These are phyloP conservation scores for Dryadomyces quercus-mongolicae DNA, from an alignment of 2,329 filamentous ascomycete species.

Conservation along the genomic window DNA sequence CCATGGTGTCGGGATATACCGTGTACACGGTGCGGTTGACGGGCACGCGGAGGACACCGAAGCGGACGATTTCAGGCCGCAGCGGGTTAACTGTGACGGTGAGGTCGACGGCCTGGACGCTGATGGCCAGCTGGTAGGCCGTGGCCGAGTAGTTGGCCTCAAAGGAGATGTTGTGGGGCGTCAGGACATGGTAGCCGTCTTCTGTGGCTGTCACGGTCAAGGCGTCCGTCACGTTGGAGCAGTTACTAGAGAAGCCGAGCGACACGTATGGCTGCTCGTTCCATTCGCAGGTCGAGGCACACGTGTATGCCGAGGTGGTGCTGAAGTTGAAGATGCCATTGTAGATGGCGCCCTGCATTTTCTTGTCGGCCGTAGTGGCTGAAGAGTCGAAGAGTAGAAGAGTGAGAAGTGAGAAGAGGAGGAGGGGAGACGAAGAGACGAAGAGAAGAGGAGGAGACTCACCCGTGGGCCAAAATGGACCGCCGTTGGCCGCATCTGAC, in stretches of 20 bases:
- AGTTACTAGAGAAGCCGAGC: background rate
- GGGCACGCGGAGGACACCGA: background rate
- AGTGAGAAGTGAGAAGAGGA: too few relatives aligned
- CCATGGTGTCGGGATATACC: background rate
- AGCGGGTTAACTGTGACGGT: background rate
- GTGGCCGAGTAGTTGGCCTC: background rate
- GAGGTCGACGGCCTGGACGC: background rate
- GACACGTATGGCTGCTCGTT: background rate
- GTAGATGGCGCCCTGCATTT: constrained; percentile 2
- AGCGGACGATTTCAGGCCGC: background rate
- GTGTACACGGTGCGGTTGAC: background rate
- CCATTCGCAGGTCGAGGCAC: background rate
- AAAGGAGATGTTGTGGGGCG: background rate
- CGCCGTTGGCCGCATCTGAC: background rate
- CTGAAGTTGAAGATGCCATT: background rate
- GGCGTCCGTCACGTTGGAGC: background rate
- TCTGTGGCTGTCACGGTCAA: background rate
- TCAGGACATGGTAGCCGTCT: background rate
- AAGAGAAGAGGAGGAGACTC: too few relatives aligned
- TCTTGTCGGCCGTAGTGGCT: background rate
- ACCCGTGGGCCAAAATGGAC: background rate
- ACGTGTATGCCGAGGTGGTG: background rate
- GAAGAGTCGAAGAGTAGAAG: too few relatives aligned
- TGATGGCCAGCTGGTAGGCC: background rate
- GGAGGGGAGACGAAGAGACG: too few relatives aligned